These are phyloP conservation scores for Fusarium austroafricanum DNA, from an alignment of 2,329 filamentous ascomycete genomes.

Conservation along the genomic window DNA sequence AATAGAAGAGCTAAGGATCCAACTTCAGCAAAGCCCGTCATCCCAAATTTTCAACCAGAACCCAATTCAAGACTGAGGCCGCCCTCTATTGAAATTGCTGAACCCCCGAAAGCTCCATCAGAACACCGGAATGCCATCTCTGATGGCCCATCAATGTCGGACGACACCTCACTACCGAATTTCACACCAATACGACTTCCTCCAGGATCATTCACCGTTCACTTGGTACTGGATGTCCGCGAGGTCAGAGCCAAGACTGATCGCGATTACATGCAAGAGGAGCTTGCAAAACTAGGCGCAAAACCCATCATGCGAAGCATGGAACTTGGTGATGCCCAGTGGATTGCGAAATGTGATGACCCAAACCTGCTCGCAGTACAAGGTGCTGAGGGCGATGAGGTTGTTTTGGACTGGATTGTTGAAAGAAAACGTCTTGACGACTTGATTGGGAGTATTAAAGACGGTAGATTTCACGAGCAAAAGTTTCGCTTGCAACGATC, in stretches of 20 bases:
- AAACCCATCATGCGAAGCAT: slow-evolving; percentile 74
- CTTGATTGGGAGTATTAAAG: slow-evolving; percentile 82
- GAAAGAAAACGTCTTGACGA: slow-evolving; percentile 86
- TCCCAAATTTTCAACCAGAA: slow-evolving; percentile 10
- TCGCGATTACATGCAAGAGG: slow-evolving; percentile 80
- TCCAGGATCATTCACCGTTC: slow-evolving; percentile 75
- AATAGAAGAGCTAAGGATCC: slow-evolving; percentile 28
- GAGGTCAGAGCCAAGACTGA: slow-evolving; percentile 80
- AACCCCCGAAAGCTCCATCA: slow-evolving; percentile 25
- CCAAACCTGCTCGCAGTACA: slow-evolving; percentile 64
- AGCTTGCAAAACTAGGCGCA: slow-evolving; percentile 74
- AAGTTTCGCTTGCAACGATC: slow-evolving; percentile 81
- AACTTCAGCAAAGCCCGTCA: slow-evolving; percentile 3
- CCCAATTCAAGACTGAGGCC: slow-evolving; percentile 16
- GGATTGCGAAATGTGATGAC: slow-evolving; percentile 80
- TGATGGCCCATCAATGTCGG: slow-evolving; percentile 50
- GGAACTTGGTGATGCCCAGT: slow-evolving; percentile 80
- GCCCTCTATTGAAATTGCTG: slow-evolving; percentile 34
- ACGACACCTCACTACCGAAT: slow-evolving; percentile 53
- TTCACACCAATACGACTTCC: slow-evolving; percentile 71
- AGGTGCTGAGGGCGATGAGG: slow-evolving; percentile 73
- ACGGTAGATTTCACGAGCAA: slow-evolving; percentile 85
- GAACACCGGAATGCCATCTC: slow-evolving; percentile 56
- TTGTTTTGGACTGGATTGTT: slow-evolving; percentile 83
- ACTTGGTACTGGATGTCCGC: slow-evolving; percentile 78